These are phyloP conservation scores for Solanum medicagineum DNA, from an alignment of 257 asterid genomes.

Conservation along the genomic window DNA sequence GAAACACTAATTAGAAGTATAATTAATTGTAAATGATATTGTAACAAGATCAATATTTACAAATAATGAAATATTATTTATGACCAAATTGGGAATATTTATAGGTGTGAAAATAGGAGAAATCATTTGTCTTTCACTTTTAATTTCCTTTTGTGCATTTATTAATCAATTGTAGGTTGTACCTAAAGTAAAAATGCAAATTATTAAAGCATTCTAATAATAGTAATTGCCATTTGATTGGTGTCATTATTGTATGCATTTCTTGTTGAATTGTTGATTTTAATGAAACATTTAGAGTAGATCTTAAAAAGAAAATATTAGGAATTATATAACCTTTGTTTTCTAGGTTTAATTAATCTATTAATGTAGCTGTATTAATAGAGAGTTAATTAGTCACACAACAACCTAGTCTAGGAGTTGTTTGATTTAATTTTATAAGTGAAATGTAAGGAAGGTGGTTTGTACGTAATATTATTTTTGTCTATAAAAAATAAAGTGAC, in stretches of 20 bases:
- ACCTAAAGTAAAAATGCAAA: background rate
- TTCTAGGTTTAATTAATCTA: background rate
- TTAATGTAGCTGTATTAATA: background rate
- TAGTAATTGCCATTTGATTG: background rate
- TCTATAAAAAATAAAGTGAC: too few relatives aligned
- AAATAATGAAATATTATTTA: background rate
- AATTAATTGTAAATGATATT: background rate
- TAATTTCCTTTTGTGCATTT: background rate
- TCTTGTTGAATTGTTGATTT: background rate
- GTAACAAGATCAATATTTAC: background rate
- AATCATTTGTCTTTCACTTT: background rate
- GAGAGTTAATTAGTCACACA: background rate
- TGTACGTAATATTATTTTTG: background rate
- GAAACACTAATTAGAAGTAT: too few relatives aligned
- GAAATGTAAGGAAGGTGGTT: rapidly evolving
- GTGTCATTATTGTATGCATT: background rate
- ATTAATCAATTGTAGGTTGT: background rate
- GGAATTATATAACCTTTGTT: background rate
- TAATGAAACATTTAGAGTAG: background rate
- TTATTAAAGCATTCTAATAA: background rate
- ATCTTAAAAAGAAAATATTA: background rate
- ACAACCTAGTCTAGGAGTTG: background rate
- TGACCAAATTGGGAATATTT: background rate
- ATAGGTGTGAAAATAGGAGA: background rate
- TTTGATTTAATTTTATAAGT: background rate